phyloP scores from a whole-genome alignment of 2,329 filamentous ascomycete species.

The Fusarium multiceps region DNA sequence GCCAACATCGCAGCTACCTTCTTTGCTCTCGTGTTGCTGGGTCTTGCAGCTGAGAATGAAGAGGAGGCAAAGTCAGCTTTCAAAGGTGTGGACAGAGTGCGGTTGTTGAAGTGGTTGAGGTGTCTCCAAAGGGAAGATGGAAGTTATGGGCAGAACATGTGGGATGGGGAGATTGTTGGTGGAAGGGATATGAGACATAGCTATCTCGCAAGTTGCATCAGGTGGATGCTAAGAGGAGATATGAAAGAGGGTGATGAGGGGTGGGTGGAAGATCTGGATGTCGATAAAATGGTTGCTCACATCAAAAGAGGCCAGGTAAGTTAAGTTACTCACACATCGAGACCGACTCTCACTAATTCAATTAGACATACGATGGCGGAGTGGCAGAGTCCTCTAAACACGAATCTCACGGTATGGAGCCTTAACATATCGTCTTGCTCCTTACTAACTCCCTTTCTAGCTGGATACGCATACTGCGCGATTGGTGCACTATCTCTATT shows the following conservation, averaged over 20 bases:
- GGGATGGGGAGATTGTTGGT: conserved; percentile 71
- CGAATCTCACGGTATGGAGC: conserved; percentile 79
- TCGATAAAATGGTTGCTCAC: conserved; percentile 75
- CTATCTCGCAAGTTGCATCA: conserved; percentile 82
- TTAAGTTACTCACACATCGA: not conserved
- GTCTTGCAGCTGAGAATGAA: conserved; percentile 59
- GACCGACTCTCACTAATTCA: conserved; percentile 7
- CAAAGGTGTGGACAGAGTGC: conserved; percentile 71
- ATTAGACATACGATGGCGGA: conserved; percentile 84
- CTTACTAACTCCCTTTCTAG: conserved; percentile 55
- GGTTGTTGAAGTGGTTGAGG: conserved; percentile 79
- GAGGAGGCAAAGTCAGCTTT: conserved; percentile 60
- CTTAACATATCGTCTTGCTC: not conserved
- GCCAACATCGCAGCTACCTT: conserved; percentile 88
- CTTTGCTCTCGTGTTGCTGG: conserved; percentile 83
- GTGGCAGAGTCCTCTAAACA: conserved; percentile 81
- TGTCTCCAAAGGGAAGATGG: conserved; percentile 84
- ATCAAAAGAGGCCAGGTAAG: conserved; percentile 71
- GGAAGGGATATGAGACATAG: conserved; percentile 89
- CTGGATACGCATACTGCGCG: conserved; percentile 91
- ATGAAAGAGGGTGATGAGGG: conserved; percentile 61
- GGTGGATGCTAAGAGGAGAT: conserved; percentile 81
- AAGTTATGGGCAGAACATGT: conserved; percentile 88
- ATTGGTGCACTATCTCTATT: conserved; percentile 82
- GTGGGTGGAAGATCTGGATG: conserved; percentile 77